A percentile compares a stretch with the other conserved stretches of the same genome.
These are phyloP conservation scores for Trypanosomatidae sp. DNA, from an alignment of 208 protist genomes.

Conservation along the genomic window DNA sequence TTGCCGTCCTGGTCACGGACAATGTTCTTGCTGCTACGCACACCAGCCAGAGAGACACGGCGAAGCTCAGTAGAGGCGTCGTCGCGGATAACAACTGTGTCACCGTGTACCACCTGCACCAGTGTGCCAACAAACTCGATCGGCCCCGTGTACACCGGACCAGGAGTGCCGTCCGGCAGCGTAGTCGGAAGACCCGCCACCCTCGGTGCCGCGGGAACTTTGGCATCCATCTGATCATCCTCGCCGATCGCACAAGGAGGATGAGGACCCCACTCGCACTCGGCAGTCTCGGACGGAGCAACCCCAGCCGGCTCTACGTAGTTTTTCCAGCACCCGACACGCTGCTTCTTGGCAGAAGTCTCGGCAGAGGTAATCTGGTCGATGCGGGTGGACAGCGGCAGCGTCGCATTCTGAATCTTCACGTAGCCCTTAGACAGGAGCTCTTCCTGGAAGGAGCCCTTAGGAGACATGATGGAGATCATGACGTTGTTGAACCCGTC, in stretches of 20 bases:
- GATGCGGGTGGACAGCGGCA: constrained; percentile 41
- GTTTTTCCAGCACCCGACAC: constrained; percentile 74
- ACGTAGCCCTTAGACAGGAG: constrained; percentile 78
- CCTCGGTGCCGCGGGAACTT: constrained; percentile 13
- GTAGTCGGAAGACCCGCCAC: constrained; percentile 42
- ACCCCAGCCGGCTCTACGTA: constrained; percentile 32
- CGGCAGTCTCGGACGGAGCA: background rate
- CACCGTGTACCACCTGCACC: constrained; percentile 82
- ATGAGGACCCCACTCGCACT: constrained; percentile 11
- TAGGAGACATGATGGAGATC: constrained; percentile 75
- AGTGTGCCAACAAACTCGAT: constrained; percentile 60
- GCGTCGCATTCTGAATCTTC: constrained; percentile 62
- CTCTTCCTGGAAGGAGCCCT: constrained; percentile 87
- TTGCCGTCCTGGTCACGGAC: constrained; percentile 78
- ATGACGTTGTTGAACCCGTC: constrained; percentile 81
- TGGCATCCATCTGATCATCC: background rate
- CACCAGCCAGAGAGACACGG: constrained; percentile 76
- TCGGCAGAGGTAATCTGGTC: constrained; percentile 62
- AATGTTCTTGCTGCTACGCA: constrained; percentile 83
- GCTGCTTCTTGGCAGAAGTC: constrained; percentile 45
- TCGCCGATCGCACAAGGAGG: background rate
- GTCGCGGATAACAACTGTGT: constrained; percentile 74
- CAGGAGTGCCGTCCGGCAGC: constrained; percentile 43
- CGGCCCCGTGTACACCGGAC: constrained; percentile 61
- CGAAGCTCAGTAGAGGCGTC: constrained; percentile 47